A percentile compares a stretch with the other conserved stretches of the same genome.
These are phyloP conservation scores for Quercus cerris DNA, from an alignment of 306 rosid genomes.

Conservation along the genomic window DNA sequence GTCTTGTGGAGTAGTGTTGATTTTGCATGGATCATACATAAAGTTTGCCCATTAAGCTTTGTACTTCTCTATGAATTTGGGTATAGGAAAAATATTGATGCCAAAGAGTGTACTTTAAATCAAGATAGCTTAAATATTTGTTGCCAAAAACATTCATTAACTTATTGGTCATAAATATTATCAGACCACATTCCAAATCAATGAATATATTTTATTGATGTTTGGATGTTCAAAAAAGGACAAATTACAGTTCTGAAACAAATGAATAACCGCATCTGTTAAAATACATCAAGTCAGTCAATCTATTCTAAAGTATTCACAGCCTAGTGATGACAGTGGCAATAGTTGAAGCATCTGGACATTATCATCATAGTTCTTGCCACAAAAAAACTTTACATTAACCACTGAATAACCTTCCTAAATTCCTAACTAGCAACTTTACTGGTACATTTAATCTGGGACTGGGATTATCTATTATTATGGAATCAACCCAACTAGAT, in stretches of 20 bases:
- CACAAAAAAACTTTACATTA: neutral
- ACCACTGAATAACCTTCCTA: neutral
- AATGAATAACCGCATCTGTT: neutral
- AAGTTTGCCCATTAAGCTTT: constrained; percentile 57
- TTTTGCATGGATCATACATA: constrained; percentile 71
- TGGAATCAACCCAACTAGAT: neutral
- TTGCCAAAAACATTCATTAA: neutral
- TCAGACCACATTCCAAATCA: neutral
- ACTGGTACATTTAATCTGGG: constrained; percentile 10
- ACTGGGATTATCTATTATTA: constrained; percentile 2
- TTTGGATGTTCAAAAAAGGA: neutral
- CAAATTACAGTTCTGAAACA: neutral
- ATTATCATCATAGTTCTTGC: neutral
- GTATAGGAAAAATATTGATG: constrained; percentile 51
- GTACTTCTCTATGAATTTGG: constrained; percentile 70
- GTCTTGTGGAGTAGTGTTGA: constrained; percentile 90
- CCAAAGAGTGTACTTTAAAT: constrained; percentile 1
- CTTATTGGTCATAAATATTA: neutral
- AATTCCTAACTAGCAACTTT: neutral
- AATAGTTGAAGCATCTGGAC: neutral
- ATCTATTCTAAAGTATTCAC: neutral
- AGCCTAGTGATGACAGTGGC: constrained; percentile 4
- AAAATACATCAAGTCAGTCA: neutral
- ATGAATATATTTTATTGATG: neutral
- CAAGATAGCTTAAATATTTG: neutral